Evolutionary conservation across 2,329 filamentous ascomycete species (phyloP).

Genomic region (Pezicula rhizophila): DNA sequence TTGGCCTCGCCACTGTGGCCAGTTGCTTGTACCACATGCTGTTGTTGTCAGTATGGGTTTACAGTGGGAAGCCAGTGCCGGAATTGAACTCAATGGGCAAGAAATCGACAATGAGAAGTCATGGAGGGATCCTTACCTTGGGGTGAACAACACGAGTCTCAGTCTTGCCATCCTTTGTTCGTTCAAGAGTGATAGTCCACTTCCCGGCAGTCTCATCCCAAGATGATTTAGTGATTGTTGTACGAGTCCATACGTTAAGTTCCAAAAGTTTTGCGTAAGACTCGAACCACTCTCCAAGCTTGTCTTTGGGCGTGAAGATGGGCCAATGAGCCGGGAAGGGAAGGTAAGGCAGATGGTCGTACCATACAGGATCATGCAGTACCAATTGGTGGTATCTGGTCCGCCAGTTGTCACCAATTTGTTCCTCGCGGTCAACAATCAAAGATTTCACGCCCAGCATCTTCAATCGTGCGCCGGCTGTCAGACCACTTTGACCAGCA

Average conservation of each 20-base stretch:
- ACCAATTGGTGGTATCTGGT: conserved; percentile 59
- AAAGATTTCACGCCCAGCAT: conserved; percentile 50
- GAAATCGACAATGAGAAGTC: background rate
- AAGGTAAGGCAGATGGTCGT: conserved; percentile 57
- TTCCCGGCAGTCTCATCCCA: conserved; percentile 42
- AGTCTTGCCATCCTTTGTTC: conserved; percentile 16
- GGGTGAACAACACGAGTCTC: conserved; percentile 53
- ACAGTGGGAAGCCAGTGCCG: background rate
- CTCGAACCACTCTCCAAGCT: conserved; percentile 62
- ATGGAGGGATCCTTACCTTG: background rate
- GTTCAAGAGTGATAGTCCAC: conserved; percentile 49
- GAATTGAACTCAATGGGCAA: background rate
- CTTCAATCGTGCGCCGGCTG: conserved; percentile 51
- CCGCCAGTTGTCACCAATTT: conserved; percentile 60
- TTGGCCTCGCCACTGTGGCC: conserved; percentile 56
- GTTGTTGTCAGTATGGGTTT: conserved; percentile 12
- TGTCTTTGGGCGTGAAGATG: conserved; percentile 64
- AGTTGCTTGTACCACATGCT: conserved; percentile 43
- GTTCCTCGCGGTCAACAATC: conserved; percentile 50
- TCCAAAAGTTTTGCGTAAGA: conserved; percentile 56
- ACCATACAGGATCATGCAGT: conserved; percentile 58
- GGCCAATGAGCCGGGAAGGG: conserved; percentile 59
- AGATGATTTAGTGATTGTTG: conserved; percentile 37
- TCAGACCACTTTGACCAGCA: conserved; percentile 55
- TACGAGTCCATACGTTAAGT: conserved; percentile 57